Conservation (phyloP, 106 monocot genomes). For the Ottelia alismoides region DNA sequence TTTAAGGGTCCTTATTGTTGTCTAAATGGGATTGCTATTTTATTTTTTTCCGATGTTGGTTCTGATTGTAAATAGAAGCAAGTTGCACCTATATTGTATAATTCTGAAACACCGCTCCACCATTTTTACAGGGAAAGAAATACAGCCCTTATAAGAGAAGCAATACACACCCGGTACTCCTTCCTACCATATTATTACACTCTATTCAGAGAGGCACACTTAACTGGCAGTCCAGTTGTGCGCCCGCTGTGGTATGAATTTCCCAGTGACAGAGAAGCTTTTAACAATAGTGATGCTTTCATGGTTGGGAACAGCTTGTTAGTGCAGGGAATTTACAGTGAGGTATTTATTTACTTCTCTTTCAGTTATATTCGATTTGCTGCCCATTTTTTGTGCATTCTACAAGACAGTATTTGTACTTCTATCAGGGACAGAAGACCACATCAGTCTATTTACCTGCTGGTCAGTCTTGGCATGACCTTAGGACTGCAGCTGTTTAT, state of each 20-base stretch:
- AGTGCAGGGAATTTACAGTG: conserved; percentile 72
- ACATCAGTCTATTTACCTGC: conserved; percentile 79
- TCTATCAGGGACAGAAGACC: conserved; percentile 71
- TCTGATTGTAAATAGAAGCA: too few relatives aligned
- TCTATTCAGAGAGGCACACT: conserved; percentile 74
- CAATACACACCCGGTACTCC: conserved; percentile 76
- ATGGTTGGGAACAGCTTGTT: conserved; percentile 85
- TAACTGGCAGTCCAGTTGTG: conserved; percentile 72
- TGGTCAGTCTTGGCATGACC: conserved; percentile 55
- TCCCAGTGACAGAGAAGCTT: conserved; percentile 71
- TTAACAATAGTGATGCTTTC: conserved; percentile 78
- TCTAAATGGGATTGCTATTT: too few relatives aligned
- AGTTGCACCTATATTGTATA: too few relatives aligned
- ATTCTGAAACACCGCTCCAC: too few relatives aligned
- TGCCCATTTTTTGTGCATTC: neutral
- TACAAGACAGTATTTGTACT: too few relatives aligned
- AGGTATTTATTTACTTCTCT: conserved; percentile 34
- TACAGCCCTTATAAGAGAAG: conserved; percentile 85
- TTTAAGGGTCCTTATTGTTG: too few relatives aligned
- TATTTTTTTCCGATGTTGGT: too few relatives aligned
- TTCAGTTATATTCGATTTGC: neutral
- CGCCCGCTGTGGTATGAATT: conserved; percentile 96
- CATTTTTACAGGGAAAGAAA: conserved; percentile 59
- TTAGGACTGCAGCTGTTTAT: conserved; percentile 59
- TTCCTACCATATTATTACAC: conserved; percentile 93